Base-by-base conservation (phyloP, 2,329 filamentous ascomycete species). In the Sarocladium strictum region DNA sequence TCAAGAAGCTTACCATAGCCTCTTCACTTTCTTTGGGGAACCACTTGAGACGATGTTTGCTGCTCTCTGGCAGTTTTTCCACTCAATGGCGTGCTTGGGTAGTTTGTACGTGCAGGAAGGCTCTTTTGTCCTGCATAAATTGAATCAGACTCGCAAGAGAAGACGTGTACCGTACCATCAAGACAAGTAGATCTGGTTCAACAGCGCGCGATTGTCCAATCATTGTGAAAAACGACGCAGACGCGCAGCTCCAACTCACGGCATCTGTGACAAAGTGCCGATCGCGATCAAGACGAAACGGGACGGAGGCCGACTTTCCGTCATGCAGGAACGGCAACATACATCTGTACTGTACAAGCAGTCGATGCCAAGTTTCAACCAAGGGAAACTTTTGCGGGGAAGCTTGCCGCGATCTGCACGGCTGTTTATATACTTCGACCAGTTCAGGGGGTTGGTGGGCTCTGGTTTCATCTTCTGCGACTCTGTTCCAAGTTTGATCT, bases 271-370 rank as follows among this genome's bases (percentile, higher is more conserved):
- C 19, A 3, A 27, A 53, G 32, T 53, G 50, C 50, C 50, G 50
- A 53, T 53, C 50, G 33, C 21, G 33, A 19, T 40, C 21, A 53
- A 26, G 32, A 38, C 50, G 32, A 53, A 53, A 53, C 50, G 33
- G 35, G 23, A 27, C 50, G 50, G 50, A 38, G 50, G 24, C 19
- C 10, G 23, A 38, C 33, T 33, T 21, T 53, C 50, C 50, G 50
- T 53, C 33, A 40, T 38, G 50, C 50, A 53, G 50, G 50, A 40
- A 53, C 32, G 32, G 50, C 21, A 53, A 3, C 35, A 33, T 27
- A 33, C n/a, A n/a, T n/a, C n/a, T n/a, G n/a, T n/a, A n/a, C n/a
- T n/a, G n/a, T n/a, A n/a, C 33, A 9, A 53, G 17, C 21, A 19
- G 26, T 53, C 33, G 32, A 27, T 3, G 23, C 15, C 17, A 19